A percentile compares a stretch with the other conserved stretches of the same genome.
These are phyloP conservation scores for Fusarium chuoi DNA, from an alignment of 2,329 filamentous ascomycete genomes.

Conservation along the genomic window DNA sequence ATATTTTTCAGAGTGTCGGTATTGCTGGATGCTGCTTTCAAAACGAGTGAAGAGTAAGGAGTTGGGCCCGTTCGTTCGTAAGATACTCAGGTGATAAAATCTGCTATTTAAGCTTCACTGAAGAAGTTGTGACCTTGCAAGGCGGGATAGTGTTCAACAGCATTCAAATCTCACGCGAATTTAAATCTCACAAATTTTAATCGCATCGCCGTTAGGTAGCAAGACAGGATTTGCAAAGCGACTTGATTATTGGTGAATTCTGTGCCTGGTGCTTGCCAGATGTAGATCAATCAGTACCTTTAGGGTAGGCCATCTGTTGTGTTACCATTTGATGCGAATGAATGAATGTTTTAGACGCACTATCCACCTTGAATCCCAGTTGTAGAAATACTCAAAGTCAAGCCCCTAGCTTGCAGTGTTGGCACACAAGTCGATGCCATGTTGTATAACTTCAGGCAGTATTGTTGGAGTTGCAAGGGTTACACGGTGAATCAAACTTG, in stretches of 20 bases:
- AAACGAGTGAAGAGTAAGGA: too few species aligned
- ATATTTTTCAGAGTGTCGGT: too few species aligned
- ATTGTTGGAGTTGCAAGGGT: background rate
- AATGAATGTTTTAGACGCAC: background rate
- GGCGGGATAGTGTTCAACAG: background rate
- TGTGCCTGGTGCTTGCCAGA: background rate
- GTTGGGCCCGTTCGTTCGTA: too few species aligned
- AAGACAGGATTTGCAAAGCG: background rate
- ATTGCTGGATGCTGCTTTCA: too few species aligned
- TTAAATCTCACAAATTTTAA: background rate
- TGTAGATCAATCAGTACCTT: background rate
- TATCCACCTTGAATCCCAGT: too few species aligned
- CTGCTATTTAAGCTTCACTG: background rate
- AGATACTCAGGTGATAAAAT: too few species aligned
- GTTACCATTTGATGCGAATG: background rate
- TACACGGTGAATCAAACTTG: background rate
- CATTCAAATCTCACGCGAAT: background rate
- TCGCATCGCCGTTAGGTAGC: background rate
- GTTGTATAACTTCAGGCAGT: background rate
- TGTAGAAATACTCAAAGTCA: rapidly evolving
- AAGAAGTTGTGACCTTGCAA: background rate
- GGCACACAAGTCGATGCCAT: rapidly evolving
- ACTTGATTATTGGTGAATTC: background rate
- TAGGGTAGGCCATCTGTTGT: background rate
- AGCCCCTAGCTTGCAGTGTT: background rate